Percentiles rank a stretch among this genome's conserved stretches.
These are phyloP conservation scores for Leccinum obscurum DNA, from an alignment of 768 basidiomycete species.

Conservation along the genomic window DNA sequence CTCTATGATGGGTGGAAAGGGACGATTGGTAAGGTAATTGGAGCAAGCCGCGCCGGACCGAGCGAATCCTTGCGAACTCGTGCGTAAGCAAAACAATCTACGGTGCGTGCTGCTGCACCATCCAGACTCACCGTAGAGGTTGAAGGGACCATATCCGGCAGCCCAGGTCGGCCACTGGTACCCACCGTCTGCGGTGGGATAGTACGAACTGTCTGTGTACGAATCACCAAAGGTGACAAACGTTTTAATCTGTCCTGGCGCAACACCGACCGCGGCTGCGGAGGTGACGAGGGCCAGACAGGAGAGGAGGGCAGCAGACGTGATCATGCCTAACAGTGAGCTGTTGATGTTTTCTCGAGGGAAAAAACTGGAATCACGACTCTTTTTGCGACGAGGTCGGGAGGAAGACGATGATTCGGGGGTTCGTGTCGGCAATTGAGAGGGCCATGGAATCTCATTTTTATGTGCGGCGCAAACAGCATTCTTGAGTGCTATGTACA, in stretches of 20 bases:
- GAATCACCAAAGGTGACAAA: conserved; percentile 71
- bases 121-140: conserved; percentile 42
- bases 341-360: not conserved
- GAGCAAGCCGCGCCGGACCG: too few species aligned
- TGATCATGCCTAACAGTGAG: conserved; percentile 1
- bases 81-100: too few species aligned
- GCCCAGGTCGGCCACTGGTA: conserved; percentile 63
- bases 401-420: not conserved
- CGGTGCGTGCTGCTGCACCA: not conserved
- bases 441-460: not conserved
- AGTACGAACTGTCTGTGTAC: conserved; percentile 54
- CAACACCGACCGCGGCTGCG: conserved; percentile 24
- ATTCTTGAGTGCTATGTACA: not conserved
- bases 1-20: too few species aligned
- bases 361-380: conserved; percentile 3
- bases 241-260: conserved; percentile 53
- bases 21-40: too few species aligned
- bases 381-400: too few species aligned
- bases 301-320: not conserved
- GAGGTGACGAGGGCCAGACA: conserved; percentile 12
- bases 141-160: conserved; percentile 51
- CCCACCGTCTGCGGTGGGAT: conserved; percentile 38
- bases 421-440: not conserved
- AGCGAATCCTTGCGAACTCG: too few species aligned
- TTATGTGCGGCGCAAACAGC: not conserved